Base-by-base conservation (phyloP, 192 early-diverging fungal genomes). In the Mortierella alpina region DNA sequence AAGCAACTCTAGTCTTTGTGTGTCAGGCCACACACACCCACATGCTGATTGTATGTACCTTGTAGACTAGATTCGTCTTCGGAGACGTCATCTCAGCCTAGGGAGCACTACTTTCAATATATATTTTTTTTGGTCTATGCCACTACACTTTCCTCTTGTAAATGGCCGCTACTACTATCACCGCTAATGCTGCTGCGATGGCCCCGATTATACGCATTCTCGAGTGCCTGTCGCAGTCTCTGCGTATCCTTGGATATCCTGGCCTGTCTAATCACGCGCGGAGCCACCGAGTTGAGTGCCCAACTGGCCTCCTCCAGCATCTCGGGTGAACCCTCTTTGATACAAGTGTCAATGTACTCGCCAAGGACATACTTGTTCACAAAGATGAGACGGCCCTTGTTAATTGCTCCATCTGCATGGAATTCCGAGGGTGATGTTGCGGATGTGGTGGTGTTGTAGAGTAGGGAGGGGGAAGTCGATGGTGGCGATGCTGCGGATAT, bases 281-380 rank as follows among this genome's bases (percentile, higher is more conserved):
- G 77, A 65, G 72, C 52, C 31, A 80, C 59, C 51, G 17, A 63
- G 23, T 68, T 64, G 52, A 80, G 17, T 1, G 70, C 77, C 77
- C 77, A 80, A 3, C 68, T 54, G 4, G 77, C 77, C 63, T 80
- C 77, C 17, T 65, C 60, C 14, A 80, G 6, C 70, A 72, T 63
- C 41, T 71, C 70, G 1, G 59, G 51, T 6, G 77, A 68, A 18
- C 77, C 77, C 12, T 72, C 77, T 15, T 58, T 55, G 44, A 72
- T 72, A 51, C 77, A 80, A 4, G 64, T 68, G 31, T 80, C 77
- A 48, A 80, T 80, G 45, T 80, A 80, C 57, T 80, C 77, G 66
- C 77, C 77, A 40, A 80, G 18, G n/a, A 72, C 65, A 15, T 72
- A 80, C 60, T 80, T 80, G 70, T 80, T 80, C 3, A 80, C 49